Evolutionary conservation across 306 rosid species (phyloP).

Genomic region (Medicago ruthenica): DNA sequence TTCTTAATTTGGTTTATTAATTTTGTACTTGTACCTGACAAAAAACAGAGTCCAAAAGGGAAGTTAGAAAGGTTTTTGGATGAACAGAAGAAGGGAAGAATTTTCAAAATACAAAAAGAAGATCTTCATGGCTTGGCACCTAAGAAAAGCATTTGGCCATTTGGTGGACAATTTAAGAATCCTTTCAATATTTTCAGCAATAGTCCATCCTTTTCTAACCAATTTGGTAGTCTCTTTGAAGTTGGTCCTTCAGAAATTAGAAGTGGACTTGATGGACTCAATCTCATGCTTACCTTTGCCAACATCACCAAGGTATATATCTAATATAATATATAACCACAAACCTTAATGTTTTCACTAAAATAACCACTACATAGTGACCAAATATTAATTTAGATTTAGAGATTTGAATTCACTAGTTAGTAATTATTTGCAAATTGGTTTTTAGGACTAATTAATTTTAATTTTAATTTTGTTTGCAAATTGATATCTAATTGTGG

Average conservation of each 20-base stretch:
- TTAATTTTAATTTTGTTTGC: too few relatives aligned
- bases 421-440: too few relatives aligned
- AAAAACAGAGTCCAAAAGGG: conserved; percentile 45
- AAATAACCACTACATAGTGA: too few relatives aligned
- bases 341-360: too few relatives aligned
- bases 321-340: background rate
- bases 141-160: conserved; percentile 60
- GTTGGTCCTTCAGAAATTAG: conserved; percentile 37
- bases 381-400: too few relatives aligned
- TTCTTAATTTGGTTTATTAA: background rate
- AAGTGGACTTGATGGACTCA: conserved; percentile 47
- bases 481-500: too few relatives aligned
- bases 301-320: conserved; percentile 57
- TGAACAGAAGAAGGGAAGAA: conserved; percentile 54
- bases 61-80: conserved; percentile 54
- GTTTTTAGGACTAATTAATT: too few relatives aligned
- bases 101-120: conserved; percentile 54
- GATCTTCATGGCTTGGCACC: conserved; percentile 46
- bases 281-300: conserved; percentile 55
- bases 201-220: conserved; percentile 54
- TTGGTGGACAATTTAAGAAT: conserved; percentile 44
- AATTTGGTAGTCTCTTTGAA: conserved; percentile 58
- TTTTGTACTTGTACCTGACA: background rate
- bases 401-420: too few relatives aligned
- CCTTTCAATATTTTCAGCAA: conserved; percentile 58